A percentile compares a stretch with the other conserved stretches of the same genome.
These are phyloP conservation scores for Pichia cactophila DNA, from an alignment of 1,139 yeast genomes.

Conservation along the genomic window DNA sequence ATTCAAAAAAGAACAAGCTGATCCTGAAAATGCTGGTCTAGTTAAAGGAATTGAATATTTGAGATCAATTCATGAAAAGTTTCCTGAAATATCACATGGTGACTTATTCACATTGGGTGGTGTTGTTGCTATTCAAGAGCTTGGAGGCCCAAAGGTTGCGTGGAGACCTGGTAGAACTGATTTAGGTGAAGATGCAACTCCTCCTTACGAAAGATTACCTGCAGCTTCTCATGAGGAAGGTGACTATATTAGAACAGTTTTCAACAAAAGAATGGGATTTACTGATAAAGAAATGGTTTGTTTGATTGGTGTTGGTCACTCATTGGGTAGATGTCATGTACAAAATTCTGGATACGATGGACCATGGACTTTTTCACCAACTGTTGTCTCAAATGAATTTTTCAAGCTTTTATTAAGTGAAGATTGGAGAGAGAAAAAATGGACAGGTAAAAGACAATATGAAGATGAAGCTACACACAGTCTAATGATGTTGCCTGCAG, in stretches of 20 bases:
- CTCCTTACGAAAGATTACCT: constrained; percentile 72
- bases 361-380: constrained; percentile 92
- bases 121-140: constrained; percentile 76
- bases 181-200: constrained; percentile 37
- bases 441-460: constrained; percentile 74
- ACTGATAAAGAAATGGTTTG: constrained; percentile 81
- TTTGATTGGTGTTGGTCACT: constrained; percentile 75
- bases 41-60: constrained; percentile 59
- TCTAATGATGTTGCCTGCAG: constrained; percentile 65
- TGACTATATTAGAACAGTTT: constrained; percentile 58
- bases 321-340: constrained; percentile 71
- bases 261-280: constrained; percentile 63
- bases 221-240: constrained; percentile 65
- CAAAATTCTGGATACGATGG: constrained; percentile 73
- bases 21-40: constrained; percentile 73
- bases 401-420: constrained; percentile 64
- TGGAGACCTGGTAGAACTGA: constrained; percentile 85
- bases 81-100: constrained; percentile 78
- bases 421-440: constrained; percentile 67
- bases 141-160: constrained; percentile 76
- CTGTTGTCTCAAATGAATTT: constrained; percentile 76
- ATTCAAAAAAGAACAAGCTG: constrained; percentile 53
- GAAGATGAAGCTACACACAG: constrained; percentile 64
- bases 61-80: constrained; percentile 48
- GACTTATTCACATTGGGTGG: constrained; percentile 88